These are phyloP conservation scores for Tripterygium wilfordii DNA, from an alignment of 177 flowering plant genomes.

Conservation along the genomic window DNA sequence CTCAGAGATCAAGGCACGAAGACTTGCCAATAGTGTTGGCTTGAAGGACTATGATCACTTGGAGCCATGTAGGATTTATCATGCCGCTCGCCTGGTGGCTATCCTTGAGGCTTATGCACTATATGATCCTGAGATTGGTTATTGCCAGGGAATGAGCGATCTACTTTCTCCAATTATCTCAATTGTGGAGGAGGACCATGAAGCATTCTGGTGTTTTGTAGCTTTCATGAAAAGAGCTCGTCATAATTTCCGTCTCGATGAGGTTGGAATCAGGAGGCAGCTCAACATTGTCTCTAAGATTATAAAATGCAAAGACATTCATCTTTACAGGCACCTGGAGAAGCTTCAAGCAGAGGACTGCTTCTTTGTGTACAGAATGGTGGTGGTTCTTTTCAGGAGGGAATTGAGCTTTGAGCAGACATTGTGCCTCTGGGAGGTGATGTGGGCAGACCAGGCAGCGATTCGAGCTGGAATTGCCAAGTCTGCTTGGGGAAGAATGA, in stretches of 20 bases:
- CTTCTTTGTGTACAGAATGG: slow-evolving; percentile 39
- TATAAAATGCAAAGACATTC: slow-evolving; percentile 26
- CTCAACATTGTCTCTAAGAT: slow-evolving; percentile 30
- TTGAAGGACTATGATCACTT: slow-evolving; percentile 71
- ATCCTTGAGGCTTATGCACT: slow-evolving; percentile 88
- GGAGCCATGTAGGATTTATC: slow-evolving; percentile 62
- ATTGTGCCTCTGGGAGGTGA: slow-evolving; percentile 39
- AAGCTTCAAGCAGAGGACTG: slow-evolving; percentile 35
- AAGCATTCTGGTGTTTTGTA: slow-evolving; percentile 39
- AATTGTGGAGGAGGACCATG: slow-evolving; percentile 25
- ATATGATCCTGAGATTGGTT: slow-evolving; percentile 77
- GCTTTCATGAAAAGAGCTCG: slow-evolving; percentile 36
- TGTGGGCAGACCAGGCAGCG: slow-evolving; percentile 45
- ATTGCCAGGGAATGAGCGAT: slow-evolving; percentile 96
- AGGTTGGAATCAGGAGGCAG: slow-evolving; percentile 34
- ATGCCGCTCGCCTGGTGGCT: slow-evolving; percentile 81
- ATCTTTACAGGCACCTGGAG: slow-evolving; percentile 27
- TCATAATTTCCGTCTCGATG: slow-evolving; percentile 38
- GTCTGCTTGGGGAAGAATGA: slow-evolving; percentile 32
- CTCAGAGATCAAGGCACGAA: slow-evolving; percentile 31
- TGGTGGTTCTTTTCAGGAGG: slow-evolving; percentile 36
- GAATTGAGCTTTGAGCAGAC: slow-evolving; percentile 35
- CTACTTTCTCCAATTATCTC: slow-evolving; percentile 69
- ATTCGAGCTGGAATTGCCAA: slow-evolving; percentile 29
- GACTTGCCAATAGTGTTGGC: slow-evolving; percentile 51